phyloP scores from a whole-genome alignment of 495 filamentous ascomycete genomes.

The Oleoguttula mirabilis region DNA sequence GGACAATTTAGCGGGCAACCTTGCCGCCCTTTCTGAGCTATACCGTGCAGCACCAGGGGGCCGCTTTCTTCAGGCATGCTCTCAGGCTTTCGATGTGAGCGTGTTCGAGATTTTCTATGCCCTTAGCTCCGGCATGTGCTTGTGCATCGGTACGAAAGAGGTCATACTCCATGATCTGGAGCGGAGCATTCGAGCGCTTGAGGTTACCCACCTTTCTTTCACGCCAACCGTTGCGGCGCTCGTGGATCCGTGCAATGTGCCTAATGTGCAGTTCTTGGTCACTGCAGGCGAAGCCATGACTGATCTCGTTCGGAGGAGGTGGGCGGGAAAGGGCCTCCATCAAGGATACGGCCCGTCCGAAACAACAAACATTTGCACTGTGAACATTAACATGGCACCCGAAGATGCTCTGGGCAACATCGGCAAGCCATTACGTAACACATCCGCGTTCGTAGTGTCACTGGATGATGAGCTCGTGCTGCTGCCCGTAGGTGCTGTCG shows the following conservation, averaged over 20 bases:
- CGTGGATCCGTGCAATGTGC: conserved; percentile 48
- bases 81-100: conserved; percentile 62
- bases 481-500: conserved; percentile 54
- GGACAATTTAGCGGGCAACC: conserved; percentile 54
- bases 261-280: conserved; percentile 52
- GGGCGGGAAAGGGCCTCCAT: conserved; percentile 53
- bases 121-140: conserved; percentile 45
- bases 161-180: conserved; percentile 53
- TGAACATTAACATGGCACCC: conserved; percentile 36
- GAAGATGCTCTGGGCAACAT: conserved; percentile 45
- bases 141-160: conserved; percentile 58
- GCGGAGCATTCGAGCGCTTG: conserved; percentile 40
- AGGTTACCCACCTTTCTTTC: conserved; percentile 62
- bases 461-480: conserved; percentile 30
- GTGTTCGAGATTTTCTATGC: conserved; percentile 74
- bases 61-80: conserved; percentile 58
- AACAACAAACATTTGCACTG: conserved; percentile 63
- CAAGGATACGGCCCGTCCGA: conserved; percentile 66
- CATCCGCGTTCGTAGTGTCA: conserved; percentile 54
- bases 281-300: conserved; percentile 62
- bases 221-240: conserved; percentile 66
- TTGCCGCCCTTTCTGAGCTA: conserved; percentile 43
- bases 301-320: conserved; percentile 48
- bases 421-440: conserved; percentile 55
- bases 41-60: conserved; percentile 42